Conservation (phyloP, 768 basidiomycete genomes). For the Porpolomopsis calyptriformis region DNA sequence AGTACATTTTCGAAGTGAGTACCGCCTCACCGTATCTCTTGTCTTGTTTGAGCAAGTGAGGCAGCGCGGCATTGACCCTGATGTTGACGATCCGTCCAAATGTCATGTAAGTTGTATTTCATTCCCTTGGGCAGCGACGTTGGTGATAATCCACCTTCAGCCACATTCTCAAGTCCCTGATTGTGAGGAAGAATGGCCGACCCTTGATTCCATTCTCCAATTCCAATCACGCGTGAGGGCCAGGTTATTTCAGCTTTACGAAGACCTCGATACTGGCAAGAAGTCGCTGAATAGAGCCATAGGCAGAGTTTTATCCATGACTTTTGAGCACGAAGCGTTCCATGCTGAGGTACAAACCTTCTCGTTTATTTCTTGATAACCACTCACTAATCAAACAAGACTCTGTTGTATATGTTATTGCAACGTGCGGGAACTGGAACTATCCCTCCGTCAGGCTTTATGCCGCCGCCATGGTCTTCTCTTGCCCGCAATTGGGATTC, state of each 20-base stretch:
- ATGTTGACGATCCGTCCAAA: slow-evolving; percentile 79
- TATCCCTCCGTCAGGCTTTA: slow-evolving; percentile 66
- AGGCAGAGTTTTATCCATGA: slow-evolving; percentile 81
- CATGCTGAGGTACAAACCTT: slow-evolving; percentile 49
- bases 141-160: slow-evolving; percentile 26
- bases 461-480: slow-evolving; percentile 58
- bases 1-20: slow-evolving; percentile 69
- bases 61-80: slow-evolving; percentile 91
- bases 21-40: not conserved
- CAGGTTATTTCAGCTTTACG: slow-evolving; percentile 64
- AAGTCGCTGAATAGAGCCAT: slow-evolving; percentile 50
- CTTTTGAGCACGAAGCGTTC: slow-evolving; percentile 81
- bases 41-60: slow-evolving; percentile 10
- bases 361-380: not conserved
- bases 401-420: slow-evolving; percentile 88
- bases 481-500: slow-evolving; percentile 41
- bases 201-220: slow-evolving; percentile 51
- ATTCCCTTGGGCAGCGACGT: not conserved
- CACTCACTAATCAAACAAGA: slow-evolving; percentile 24
- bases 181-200: slow-evolving; percentile 80
- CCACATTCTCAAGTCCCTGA: slow-evolving; percentile 83
- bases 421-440: slow-evolving; percentile 74
- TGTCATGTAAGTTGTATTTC: slow-evolving; percentile 55
- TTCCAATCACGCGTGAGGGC: slow-evolving; percentile 72
- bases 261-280: slow-evolving; percentile 46